Evolutionary conservation across 495 filamentous ascomycete species (phyloP), one percentile per base, ranked within the genome.

Genomic region (Annulohypoxylon bovei): DNA sequence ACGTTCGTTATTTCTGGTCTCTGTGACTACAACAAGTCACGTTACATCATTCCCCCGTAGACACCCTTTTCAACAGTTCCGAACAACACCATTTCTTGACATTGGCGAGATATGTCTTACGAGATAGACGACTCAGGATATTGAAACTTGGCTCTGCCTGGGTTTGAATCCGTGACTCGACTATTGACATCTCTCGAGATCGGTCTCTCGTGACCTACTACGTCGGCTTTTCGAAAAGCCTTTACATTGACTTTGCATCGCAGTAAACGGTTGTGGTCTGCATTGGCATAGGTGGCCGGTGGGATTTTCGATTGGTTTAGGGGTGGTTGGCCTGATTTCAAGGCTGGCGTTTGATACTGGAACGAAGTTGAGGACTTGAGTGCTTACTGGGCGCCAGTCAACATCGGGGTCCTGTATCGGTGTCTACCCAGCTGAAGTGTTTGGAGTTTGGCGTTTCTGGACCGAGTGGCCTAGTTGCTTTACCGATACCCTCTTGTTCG

Each of bases 371-470:
- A 44, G 37, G 57, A 37, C 39, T 52, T 35, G 33, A 47, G 55
- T 33, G 65, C 14, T 39, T 46, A 20, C 20, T 30, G 54, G 37
- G 25, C 28, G 14, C 35, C 16, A 14, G 18, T 27, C 37, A 47
- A 59, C 25, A 27, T 60, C 39, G 32, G 27, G 32, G 33, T 39
- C 14, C 22, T 16, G 32, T 50, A 30, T 54, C 25, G 39, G 39
- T 40, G 28, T 65, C 39, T 60, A 16, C n/a, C 40, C 33, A 46
- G 42, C 37, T 37, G 44, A 54, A 32, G 61, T 60, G 30, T 53
- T 59, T 58, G 72, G 75, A 73, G 72, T 76, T 75, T 55, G 66
- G 62, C 60, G 65, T 68, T 68, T 39, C 64, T 67, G 63, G 66
- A 67, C 69, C 72, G 69, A 75, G 75, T 73, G 75, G 73, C 71